A percentile compares a stretch with the other conserved stretches of the same genome.
Conservation (phyloP, 1,139 yeast genomes). For the Yamadazyma dendronema region DNA sequence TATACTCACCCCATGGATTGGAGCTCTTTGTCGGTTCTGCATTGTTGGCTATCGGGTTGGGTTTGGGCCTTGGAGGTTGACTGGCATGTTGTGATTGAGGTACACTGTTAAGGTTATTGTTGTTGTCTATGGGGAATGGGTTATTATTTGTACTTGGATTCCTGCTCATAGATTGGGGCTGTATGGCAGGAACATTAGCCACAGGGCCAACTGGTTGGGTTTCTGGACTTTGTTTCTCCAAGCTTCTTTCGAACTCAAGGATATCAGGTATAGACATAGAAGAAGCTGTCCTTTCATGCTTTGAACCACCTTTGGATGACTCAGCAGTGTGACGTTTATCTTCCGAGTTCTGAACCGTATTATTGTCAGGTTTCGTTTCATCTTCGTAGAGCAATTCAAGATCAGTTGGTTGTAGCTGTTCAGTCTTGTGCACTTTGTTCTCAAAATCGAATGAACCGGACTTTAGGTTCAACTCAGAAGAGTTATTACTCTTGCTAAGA, state of each 20-base stretch:
- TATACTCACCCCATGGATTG: conserved; percentile 29
- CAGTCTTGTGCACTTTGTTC: conserved; percentile 2
- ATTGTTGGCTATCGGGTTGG: neutral
- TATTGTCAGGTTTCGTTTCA: neutral
- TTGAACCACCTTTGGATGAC: neutral
- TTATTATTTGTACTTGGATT: conserved; percentile 4
- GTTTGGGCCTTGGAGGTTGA: neutral
- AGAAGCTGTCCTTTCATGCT: neutral
- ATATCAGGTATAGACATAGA: neutral
- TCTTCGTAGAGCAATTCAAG: conserved; percentile 3
- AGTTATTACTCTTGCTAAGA: conserved; percentile 14
- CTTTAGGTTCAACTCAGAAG: conserved; percentile 9
- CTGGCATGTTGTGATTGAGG: neutral
- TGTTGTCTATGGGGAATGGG: conserved; percentile 9
- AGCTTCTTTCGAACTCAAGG: neutral
- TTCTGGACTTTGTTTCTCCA: neutral
- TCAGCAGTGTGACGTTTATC: no score
- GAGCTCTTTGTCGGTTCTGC: conserved; percentile 13
- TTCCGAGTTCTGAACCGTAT: no score
- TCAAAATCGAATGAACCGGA: neutral
- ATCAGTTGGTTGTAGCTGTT: conserved; percentile 4
- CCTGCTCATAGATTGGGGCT: neutral
- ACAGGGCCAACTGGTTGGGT: no score
- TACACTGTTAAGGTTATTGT: neutral
- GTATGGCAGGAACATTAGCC: neutral